A percentile compares a stretch with the other conserved stretches of the same genome.
Conservation (phyloP, 495 filamentous ascomycete genomes). For the Penicillium simplicissimum region DNA sequence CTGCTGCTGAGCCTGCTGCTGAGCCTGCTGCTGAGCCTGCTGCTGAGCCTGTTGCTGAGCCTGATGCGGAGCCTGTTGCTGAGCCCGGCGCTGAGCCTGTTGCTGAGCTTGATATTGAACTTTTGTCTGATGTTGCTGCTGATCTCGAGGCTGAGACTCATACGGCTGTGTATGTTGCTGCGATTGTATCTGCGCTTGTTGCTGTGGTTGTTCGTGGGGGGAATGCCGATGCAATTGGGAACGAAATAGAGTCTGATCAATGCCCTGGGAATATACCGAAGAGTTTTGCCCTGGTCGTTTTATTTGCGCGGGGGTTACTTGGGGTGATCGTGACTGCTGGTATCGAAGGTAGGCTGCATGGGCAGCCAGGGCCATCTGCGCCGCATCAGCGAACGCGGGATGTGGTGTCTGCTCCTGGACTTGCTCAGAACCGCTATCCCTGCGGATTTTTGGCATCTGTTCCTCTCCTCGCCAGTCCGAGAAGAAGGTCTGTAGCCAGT, state of each 20-base stretch:
- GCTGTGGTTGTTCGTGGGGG: conserved; percentile 1
- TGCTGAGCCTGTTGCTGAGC: neutral
- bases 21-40: neutral
- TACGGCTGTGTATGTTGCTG: neutral
- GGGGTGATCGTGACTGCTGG: neutral
- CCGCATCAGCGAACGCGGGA: conserved; percentile 13
- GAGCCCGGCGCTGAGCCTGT: neutral
- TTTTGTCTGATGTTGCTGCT: neutral
- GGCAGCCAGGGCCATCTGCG: conserved; percentile 1
- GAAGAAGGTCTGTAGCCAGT: conserved; percentile 10
- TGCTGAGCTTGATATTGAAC: neutral
- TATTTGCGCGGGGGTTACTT: neutral
- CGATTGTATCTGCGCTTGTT: neutral
- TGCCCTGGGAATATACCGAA: neutral
- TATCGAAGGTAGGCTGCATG: neutral
- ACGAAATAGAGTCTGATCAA: conserved; percentile 5
- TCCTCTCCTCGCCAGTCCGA: neutral
- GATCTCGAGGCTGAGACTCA: neutral
- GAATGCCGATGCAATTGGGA: neutral
- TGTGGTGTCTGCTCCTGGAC: neutral
- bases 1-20: neutral
- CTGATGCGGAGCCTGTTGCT: neutral
- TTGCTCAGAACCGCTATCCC: neutral
- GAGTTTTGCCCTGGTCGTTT: neutral
- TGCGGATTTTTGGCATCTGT: neutral